A percentile compares a stretch with the other conserved stretches of the same genome.
Conservation (phyloP, 106 monocot species). For the Acanthochlamys bracteata region DNA sequence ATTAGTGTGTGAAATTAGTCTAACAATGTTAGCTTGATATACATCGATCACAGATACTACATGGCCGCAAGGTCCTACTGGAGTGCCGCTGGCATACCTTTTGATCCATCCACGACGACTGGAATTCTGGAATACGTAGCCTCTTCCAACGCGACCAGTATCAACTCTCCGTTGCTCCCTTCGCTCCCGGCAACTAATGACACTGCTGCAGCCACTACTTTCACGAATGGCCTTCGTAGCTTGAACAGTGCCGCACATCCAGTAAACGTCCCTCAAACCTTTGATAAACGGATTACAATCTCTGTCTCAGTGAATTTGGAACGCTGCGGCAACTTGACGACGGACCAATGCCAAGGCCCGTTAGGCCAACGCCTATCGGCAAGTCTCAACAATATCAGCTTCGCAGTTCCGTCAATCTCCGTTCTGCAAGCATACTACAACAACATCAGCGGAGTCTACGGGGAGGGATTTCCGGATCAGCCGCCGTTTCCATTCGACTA, state of each 20-base stretch:
- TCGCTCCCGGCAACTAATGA: conserved; percentile 22
- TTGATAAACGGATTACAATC: conserved; percentile 22
- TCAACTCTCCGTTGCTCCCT: background rate
- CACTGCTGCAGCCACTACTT: conserved; percentile 22
- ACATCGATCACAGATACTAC: conserved; percentile 16
- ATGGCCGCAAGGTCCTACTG: conserved; percentile 21
- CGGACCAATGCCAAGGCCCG: conserved; percentile 12
- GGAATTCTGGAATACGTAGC: conserved; percentile 28
- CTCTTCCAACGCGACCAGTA: background rate
- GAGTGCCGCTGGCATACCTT: background rate
- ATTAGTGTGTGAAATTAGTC: too few relatives aligned
- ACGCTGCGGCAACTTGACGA: background rate
- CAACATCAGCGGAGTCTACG: conserved; percentile 10
- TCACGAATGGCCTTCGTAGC: conserved; percentile 19
- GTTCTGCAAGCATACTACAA: conserved; percentile 32
- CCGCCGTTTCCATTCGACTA: conserved; percentile 36
- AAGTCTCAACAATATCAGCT: conserved; percentile 41
- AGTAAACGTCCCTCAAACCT: conserved; percentile 14
- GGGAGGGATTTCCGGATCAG: conserved; percentile 12
- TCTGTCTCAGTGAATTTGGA: conserved; percentile 24
- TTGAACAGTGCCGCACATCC: conserved; percentile 17
- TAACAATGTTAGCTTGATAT: too few relatives aligned
- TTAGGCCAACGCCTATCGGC: conserved; percentile 15
- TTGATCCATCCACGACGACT: conserved; percentile 31
- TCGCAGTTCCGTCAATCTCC: conserved; percentile 13